Evolutionary conservation across 164 flowering plant genomes (phyloP), one percentile per base, ranked within the genome.

Genomic region (Cinnamomum micranthum): DNA sequence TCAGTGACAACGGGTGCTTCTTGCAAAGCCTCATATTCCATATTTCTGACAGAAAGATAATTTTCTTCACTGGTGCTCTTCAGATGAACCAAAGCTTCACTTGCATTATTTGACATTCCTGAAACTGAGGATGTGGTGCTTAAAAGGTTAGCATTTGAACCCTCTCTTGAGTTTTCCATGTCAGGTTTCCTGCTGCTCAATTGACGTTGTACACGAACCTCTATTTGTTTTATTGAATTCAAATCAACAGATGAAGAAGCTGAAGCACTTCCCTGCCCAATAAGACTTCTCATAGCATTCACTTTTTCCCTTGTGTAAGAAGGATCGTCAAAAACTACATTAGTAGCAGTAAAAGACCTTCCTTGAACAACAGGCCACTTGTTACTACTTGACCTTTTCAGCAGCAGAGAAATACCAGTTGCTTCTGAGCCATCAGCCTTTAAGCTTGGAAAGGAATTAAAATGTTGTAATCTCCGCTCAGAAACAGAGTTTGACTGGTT

Each of bases 221-320:
- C 95, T 67, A 71, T 77, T 72, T 86, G 92, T 75, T 84, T 88
- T 52, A 81, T 69, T 33, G 91, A 88, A 79, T 90, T 83, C 71
- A 83, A 82, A 84, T 95, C 99, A 75, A 86, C 73, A 20, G 97
- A 94, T 59, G 97, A 91, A 71, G 97, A 89, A 14, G 90, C 79
- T 41, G 97, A 92, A 50, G 74, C 66, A 72, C 66, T 72, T 25
- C 72, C 76, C 17, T 52, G 71, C 65, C 23, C 72, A 70, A 22
- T 75, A 47, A 23, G 33, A 71, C 70, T 66, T 71, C 71, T 76
- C 69, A 52, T 50, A 51, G 33, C 31, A 41, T 35, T 76, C 35
- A 82, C 4, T 76, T 88, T 86, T 35, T 87, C 92, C 79, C 94
- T 88, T 58, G 83, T 78, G 83, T 86, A 90, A 64, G 91, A 88